Evolutionary conservation across 2,329 filamentous ascomycete species (phyloP), one percentile per base, ranked within the genome.

Genomic region (Botrytis fragariae): DNA sequence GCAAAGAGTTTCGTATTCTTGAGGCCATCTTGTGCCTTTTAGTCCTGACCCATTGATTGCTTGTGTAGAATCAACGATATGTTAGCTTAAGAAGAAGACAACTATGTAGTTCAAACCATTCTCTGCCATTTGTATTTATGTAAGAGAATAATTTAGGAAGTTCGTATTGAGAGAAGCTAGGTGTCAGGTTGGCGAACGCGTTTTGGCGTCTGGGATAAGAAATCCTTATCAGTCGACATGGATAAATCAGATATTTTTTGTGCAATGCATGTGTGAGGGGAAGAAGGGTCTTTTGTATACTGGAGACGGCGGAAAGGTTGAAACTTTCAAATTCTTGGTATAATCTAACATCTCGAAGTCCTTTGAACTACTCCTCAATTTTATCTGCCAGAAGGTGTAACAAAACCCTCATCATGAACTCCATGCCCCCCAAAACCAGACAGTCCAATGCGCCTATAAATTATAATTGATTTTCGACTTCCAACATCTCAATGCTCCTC

Each of bases 1-100:
- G 88, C 74, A 84, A 80, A 73, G 79, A 51, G 60, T 70, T 74
- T 16, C 74, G 74, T 65, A 71, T 70, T 65, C 74, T 75, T 59
- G 76, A 75, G n/a, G 76, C 59, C 80, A 81, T 81, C 73, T 72
- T 75, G 71, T 32, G 48, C 60, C 35, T 67, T 65, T 57, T 61
- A 59, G 51, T 44, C 39, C 35, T 57, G 65, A 71, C 54, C 62
- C 69, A 74, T 73, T 71, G 68, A 71, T 37, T 44, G 51, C 16
- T 32, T 42, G 37, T 44, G 9, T 51, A 18, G 18, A 42, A 45
- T 70, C 65, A 57, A 57, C 44, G 37, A 8, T 42, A 44, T 59
- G 35, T 68, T 68, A 68, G 48, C 64, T 32, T 22, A 16, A 29
- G 4, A 51, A 22, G 39, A 39, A 8, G 45, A 68, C 18, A 68